Conservation (phyloP, 768 basidiomycete genomes). For the Lanmaoa pseudosensibilis region DNA sequence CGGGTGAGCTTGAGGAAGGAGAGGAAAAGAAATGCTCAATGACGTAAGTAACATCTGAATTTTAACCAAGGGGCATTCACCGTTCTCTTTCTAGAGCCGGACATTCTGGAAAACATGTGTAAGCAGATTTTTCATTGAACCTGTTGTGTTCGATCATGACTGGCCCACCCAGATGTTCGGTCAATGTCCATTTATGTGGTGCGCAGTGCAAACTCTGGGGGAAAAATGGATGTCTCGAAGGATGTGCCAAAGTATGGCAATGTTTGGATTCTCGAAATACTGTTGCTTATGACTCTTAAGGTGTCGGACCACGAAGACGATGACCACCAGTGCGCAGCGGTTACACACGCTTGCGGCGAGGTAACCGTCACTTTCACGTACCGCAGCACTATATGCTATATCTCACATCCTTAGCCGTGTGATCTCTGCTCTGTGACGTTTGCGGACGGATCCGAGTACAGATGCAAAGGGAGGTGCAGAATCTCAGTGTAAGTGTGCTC, state of each 20-base stretch:
- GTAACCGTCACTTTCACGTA: constrained; percentile 28
- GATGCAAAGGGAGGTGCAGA: constrained; percentile 45
- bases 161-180: constrained; percentile 45
- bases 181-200: constrained; percentile 55
- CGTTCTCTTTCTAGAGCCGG: constrained; percentile 44
- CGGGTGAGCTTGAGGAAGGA: constrained; percentile 27
- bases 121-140: constrained; percentile 22
- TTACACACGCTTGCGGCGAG: constrained; percentile 54
- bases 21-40: constrained; percentile 41
- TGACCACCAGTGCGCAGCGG: constrained; percentile 53
- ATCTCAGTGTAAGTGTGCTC: constrained; percentile 39
- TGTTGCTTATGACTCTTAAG: constrained; percentile 31
- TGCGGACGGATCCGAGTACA: constrained; percentile 29
- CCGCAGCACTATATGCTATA: not conserved
- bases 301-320: constrained; percentile 46
- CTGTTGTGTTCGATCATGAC: not conserved
- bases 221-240: constrained; percentile 50
- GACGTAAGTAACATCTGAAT: constrained; percentile 37
- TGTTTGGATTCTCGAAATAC: not conserved
- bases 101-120: constrained; percentile 57
- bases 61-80: not conserved
- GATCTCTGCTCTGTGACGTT: constrained; percentile 33
- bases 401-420: constrained; percentile 39
- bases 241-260: constrained; percentile 49
- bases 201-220: constrained; percentile 45